Evolutionary conservation across 2,329 filamentous ascomycete genomes (phyloP), one percentile per base, ranked within the genome.

Genomic region (Aplosporella prunicola): DNA sequence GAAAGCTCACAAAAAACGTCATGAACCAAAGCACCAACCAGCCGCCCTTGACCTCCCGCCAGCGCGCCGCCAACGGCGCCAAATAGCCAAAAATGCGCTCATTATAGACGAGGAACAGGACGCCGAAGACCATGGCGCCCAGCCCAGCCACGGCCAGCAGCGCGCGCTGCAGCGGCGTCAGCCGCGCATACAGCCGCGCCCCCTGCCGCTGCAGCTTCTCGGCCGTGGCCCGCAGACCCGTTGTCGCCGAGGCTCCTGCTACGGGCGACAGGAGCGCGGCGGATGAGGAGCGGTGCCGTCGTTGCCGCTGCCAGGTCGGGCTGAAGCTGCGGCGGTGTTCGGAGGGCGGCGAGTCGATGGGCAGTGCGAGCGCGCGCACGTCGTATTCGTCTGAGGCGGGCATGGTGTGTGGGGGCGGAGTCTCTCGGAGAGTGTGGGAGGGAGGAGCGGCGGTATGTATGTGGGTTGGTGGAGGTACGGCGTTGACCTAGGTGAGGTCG

Each of bases 1-100:
- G 88, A 58, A 94, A 93, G 2, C 80, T 84, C 11, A 87, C 81
- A 26, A 73, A 55, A 56, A 88, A 86, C 23, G 82, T 80, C 49
- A 84, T 65, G 20, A 73, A 57, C 75, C 86, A 93, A 25, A 91
- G 68, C 33, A 95, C 73, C 43, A 78, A 60, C 67, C 78, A 83
- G 28, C 86, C 89, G 35, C 72, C 78, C 1, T 68, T 72, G 5
- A 87, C 65, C 20, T 76, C 71, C 51, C 85, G 76, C 87, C 87
- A 95, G 46, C 74, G 72, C 56, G 78, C 70, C 15, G 88, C 85
- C 9, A 78, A 61, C 5, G 87, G 85, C 9, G 71, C 74, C 38
- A 96, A 68, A 60, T 72, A 77, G 22, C 73, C 69, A 64, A 95
- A 93, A 55, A 96, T 80, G 46, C 71, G 64, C 57, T 89, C 80